Conservation (phyloP, 2,329 filamentous ascomycete genomes). For the Phyllosticta citribraziliensis region DNA sequence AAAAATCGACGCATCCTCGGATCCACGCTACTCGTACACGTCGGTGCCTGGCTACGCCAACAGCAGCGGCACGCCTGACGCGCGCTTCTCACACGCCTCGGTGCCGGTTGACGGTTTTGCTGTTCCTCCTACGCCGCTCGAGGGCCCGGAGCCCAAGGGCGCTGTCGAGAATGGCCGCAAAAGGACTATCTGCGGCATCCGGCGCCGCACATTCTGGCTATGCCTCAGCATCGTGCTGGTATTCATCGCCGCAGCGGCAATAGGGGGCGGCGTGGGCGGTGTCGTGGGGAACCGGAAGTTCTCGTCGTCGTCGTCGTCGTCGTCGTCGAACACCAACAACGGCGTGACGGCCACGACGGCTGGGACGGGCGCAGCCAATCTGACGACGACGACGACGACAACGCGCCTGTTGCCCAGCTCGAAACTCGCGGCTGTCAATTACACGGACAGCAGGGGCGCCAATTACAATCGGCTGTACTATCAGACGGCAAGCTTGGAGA, state of each 20-base stretch:
- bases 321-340: neutral
- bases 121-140: neutral
- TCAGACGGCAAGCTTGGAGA: neutral
- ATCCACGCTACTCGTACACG: neutral
- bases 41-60: too few species aligned
- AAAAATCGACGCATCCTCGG: neutral
- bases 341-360: neutral
- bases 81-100: neutral
- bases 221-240: neutral
- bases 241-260: neutral
- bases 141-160: neutral
- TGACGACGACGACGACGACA: neutral
- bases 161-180: neutral
- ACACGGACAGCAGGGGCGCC: neutral
- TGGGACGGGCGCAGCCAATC: neutral
- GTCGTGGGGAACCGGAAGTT: neutral
- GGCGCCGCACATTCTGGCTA: neutral
- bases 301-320: neutral
- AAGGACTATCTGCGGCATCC: neutral
- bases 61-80: too few species aligned
- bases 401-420: neutral
- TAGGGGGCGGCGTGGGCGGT: neutral
- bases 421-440: neutral
- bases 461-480: neutral
- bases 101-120: neutral